phyloP scores from a whole-genome alignment of 2,329 filamentous ascomycete genomes.

The Diaporthe australafricana region DNA sequence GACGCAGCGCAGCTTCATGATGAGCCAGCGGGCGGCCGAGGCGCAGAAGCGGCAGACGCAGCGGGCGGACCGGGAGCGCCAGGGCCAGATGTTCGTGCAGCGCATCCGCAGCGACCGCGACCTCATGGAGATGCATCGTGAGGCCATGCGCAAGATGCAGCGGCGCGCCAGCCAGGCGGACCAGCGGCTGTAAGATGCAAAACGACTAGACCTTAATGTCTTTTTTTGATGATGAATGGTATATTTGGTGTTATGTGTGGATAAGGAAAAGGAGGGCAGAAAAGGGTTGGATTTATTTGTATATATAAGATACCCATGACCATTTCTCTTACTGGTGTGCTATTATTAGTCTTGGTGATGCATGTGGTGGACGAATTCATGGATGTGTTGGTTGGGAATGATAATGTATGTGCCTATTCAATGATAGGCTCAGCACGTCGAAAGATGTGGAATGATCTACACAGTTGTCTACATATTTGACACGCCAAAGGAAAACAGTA shows the following conservation, averaged over 20 bases:
- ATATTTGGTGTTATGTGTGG: not conserved
- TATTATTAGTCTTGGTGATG: not conserved
- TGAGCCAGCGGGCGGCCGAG: constrained; percentile 72
- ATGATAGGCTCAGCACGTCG: not conserved
- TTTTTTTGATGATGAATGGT: constrained; percentile 14
- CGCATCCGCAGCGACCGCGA: constrained; percentile 78
- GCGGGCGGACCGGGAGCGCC: constrained; percentile 66
- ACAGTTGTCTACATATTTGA: not conserved
- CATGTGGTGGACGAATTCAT: not conserved
- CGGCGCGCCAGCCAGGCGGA: constrained; percentile 47
- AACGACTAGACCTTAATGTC: constrained; percentile 31
- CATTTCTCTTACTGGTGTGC: not conserved
- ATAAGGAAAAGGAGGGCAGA: not conserved
- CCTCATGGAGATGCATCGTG: constrained; percentile 80
- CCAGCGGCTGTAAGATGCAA: not conserved
- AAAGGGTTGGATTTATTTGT: not conserved
- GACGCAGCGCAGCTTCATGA: constrained; percentile 64
- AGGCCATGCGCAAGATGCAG: constrained; percentile 86
- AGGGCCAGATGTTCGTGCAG: constrained; percentile 75
- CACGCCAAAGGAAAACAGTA: not conserved
- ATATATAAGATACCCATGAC: constrained; percentile 32
- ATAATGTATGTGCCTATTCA: not conserved
- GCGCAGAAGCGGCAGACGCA: constrained; percentile 70
- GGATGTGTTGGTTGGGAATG: not conserved
- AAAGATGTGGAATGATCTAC: not conserved